A percentile compares a stretch with the other conserved stretches of the same genome.
Conservation (phyloP, 192 early-diverging fungal species). For the Podila minutissima region DNA sequence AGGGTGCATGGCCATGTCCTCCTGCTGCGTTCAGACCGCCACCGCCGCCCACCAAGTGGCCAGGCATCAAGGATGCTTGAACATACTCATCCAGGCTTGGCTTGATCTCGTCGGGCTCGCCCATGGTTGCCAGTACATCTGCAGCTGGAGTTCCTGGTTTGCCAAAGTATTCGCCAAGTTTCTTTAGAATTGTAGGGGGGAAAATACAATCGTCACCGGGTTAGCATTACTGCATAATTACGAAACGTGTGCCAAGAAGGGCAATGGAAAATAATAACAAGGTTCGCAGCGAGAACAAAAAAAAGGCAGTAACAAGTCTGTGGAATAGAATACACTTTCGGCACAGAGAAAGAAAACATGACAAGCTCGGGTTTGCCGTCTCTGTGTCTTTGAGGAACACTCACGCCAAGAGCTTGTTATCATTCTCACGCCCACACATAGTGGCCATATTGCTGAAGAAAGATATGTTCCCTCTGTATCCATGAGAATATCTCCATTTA, state of each 20-base stretch:
- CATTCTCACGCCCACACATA: not conserved
- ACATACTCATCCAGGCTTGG: slow-evolving; percentile 36
- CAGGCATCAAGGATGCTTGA: slow-evolving; percentile 39
- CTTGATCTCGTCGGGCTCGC: slow-evolving; percentile 60
- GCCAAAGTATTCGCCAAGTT: slow-evolving; percentile 57
- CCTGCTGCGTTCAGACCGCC: not conserved
- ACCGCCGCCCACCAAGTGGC: slow-evolving; percentile 20
- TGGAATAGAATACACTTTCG: no score
- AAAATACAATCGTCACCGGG: not conserved
- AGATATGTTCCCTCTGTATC: not conserved
- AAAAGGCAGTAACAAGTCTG: not conserved
- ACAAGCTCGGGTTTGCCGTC: not conserved
- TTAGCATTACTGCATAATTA: not conserved
- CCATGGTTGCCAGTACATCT: slow-evolving; percentile 51
- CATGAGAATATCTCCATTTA: slow-evolving; percentile 2
- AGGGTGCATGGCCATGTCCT: not conserved
- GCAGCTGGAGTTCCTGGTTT: slow-evolving; percentile 54
- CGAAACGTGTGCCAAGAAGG: not conserved
- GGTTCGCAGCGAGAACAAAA: not conserved
- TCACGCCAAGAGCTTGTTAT: not conserved
- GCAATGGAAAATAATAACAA: not conserved
- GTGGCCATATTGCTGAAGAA: not conserved
- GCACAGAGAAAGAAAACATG: not conserved
- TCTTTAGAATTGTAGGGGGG: slow-evolving; percentile 13
- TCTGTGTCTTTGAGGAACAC: not conserved